Evolutionary conservation across 306 rosid genomes (phyloP).

Genomic region (Fagus sylvatica): DNA sequence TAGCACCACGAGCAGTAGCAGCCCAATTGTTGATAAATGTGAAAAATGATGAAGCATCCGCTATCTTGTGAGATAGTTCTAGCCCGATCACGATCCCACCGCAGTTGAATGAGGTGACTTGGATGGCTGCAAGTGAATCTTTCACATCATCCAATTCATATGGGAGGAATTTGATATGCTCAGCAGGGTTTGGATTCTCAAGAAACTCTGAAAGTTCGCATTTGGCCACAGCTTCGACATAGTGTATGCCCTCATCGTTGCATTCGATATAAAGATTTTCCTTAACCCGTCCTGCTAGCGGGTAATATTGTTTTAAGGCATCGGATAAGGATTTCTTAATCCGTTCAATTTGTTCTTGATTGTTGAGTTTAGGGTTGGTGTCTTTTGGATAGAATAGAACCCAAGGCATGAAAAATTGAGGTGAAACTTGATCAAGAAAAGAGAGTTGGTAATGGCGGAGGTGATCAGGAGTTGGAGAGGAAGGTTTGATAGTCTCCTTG

Average conservation of each 20-base stretch:
- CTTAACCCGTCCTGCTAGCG: constrained; percentile 43
- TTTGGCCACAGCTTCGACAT: constrained; percentile 21
- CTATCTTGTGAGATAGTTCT: constrained; percentile 51
- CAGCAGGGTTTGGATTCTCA: constrained; percentile 30
- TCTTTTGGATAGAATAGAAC: constrained; percentile 33
- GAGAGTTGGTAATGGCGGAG: constrained; percentile 46
- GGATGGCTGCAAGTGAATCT: constrained; percentile 37
- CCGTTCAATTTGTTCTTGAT: neutral
- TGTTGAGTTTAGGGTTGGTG: neutral
- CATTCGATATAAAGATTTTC: constrained; percentile 32
- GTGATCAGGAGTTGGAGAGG: constrained; percentile 41
- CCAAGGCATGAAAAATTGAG: constrained; percentile 31
- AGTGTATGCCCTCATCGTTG: constrained; percentile 41
- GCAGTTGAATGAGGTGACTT: constrained; percentile 45
- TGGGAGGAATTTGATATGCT: constrained; percentile 45
- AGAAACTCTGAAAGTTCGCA: constrained; percentile 33
- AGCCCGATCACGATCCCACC: constrained; percentile 54
- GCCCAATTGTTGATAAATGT: constrained; percentile 51
- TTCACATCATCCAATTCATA: constrained; percentile 36
- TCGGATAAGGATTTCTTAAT: constrained; percentile 30
- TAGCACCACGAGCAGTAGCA: constrained; percentile 19
- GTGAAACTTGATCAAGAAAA: constrained; percentile 52
- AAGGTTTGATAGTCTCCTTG: constrained; percentile 39
- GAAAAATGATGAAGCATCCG: constrained; percentile 44
- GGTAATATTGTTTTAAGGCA: constrained; percentile 31